A percentile compares a stretch with the other conserved stretches of the same genome.
Conservation (phyloP, 495 filamentous ascomycete species). For the Penicillium simplicissimum region DNA sequence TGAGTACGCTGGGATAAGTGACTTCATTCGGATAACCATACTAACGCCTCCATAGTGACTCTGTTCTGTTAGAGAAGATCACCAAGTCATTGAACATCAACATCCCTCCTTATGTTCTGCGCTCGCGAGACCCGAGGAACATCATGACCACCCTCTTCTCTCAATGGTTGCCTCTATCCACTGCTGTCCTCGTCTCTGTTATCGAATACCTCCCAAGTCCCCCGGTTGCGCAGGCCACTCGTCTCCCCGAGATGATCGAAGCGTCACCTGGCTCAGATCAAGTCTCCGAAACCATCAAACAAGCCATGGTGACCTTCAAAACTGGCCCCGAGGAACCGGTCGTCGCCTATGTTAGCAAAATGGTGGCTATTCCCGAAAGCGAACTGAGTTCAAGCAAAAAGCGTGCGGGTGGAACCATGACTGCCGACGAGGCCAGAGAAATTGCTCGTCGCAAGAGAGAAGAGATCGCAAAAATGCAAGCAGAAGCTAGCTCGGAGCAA, state of each 20-base stretch:
- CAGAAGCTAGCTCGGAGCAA: conserved; percentile 49
- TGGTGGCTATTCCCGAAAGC: conserved; percentile 92
- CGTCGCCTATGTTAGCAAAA: conserved; percentile 96
- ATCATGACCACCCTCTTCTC: conserved; percentile 84
- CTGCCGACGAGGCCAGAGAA: conserved; percentile 85
- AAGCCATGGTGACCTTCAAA: conserved; percentile 81
- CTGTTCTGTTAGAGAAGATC: conserved; percentile 84
- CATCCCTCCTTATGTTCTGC: conserved; percentile 78
- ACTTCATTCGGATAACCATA: neutral
- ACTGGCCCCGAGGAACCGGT: conserved; percentile 68
- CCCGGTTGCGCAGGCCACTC: conserved; percentile 73
- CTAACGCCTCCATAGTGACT: conserved; percentile 59
- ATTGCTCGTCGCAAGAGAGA: conserved; percentile 84
- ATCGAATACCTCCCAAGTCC: conserved; percentile 92
- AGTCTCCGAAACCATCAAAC: conserved; percentile 65
- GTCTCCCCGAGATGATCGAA: conserved; percentile 76
- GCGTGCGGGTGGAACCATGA: conserved; percentile 62
- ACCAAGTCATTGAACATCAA: conserved; percentile 85
- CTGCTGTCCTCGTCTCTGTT: conserved; percentile 86
- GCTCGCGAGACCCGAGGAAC: conserved; percentile 79
- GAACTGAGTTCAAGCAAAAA: conserved; percentile 81
- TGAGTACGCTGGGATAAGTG: conserved; percentile 36
- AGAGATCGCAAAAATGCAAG: conserved; percentile 76
- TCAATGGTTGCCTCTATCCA: conserved; percentile 90
- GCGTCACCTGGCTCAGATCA: conserved; percentile 75